Percentiles rank a stretch among this genome's conserved stretches.
phyloP scores from a whole-genome alignment of 1,284 basidiomycete species.

The Exobasidium cylindrosporum region DNA sequence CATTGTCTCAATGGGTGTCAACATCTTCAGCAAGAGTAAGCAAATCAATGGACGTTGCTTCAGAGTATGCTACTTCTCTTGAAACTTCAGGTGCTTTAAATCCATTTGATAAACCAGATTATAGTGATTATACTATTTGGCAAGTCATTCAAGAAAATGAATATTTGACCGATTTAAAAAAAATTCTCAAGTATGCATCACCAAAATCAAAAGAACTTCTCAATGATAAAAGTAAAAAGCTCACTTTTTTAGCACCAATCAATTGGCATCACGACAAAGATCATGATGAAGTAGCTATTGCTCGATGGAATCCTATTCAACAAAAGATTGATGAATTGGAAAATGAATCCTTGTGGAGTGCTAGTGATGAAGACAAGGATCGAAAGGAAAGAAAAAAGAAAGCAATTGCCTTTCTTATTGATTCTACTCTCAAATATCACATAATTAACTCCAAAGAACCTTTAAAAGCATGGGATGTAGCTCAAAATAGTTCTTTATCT shows the following conservation, averaged over 20 bases:
- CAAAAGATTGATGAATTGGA: conserved; percentile 24
- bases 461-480: conserved; percentile 58
- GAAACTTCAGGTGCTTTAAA: neutral
- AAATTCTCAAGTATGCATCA: conserved; percentile 41
- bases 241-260: conserved; percentile 43
- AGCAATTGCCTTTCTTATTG: conserved; percentile 60
- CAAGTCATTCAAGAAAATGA: conserved; percentile 31
- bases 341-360: conserved; percentile 8
- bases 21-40: neutral
- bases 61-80: neutral
- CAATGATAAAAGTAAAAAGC: conserved; percentile 22
- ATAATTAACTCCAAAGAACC: conserved; percentile 59
- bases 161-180: conserved; percentile 35
- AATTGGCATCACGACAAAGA: conserved; percentile 37
- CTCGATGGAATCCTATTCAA: conserved; percentile 24
- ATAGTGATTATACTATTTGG: conserved; percentile 31
- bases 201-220: conserved; percentile 38
- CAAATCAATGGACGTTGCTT: neutral
- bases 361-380: conserved; percentile 57
- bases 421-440: conserved; percentile 66
- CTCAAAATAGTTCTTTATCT: conserved; percentile 64
- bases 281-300: conserved; percentile 16
- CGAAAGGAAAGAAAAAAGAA: conserved; percentile 62
- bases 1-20: neutral
- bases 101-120: conserved; percentile 3